These are phyloP conservation scores for Camelina sativa DNA, from an alignment of 345 rosid species.

Conservation along the genomic window DNA sequence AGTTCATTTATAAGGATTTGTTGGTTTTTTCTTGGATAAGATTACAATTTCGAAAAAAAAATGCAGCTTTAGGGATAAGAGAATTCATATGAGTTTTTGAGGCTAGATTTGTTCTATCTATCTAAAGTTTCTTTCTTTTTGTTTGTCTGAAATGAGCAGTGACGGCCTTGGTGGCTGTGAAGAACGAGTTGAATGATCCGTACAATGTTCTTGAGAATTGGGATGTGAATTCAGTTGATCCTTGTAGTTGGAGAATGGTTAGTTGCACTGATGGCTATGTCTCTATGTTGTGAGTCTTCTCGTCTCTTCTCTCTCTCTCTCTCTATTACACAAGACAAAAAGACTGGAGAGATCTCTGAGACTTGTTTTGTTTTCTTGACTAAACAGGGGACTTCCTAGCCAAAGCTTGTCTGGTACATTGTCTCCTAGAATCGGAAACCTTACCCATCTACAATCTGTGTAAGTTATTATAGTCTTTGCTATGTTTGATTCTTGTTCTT, in stretches of 20 bases:
- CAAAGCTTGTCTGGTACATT: conserved; percentile 94
- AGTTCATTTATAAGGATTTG: background rate
- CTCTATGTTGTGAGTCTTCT: conserved; percentile 74
- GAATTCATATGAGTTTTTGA: background rate
- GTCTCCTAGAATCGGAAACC: conserved; percentile 87
- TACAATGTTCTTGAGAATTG: conserved; percentile 92
- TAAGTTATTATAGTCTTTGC: conserved; percentile 48
- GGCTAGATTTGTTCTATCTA: conserved; percentile 17
- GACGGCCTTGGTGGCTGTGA: conserved; percentile 86
- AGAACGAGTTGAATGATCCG: conserved; percentile 78
- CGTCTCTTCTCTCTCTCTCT: conserved; percentile 7
- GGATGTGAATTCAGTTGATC: conserved; percentile 98
- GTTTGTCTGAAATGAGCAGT: conserved; percentile 62
- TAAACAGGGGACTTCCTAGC: conserved; percentile 88
- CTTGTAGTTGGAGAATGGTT: conserved; percentile 99
- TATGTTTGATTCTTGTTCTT: conserved; percentile 1
- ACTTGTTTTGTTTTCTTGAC: conserved; percentile 20
- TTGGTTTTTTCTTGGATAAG: conserved; percentile 2
- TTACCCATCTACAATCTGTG: conserved; percentile 84
- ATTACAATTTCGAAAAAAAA: conserved; percentile 7
- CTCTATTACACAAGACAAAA: background rate
- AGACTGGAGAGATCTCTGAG: conserved; percentile 11
- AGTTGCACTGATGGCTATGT: conserved; percentile 94
- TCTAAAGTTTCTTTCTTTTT: conserved; percentile 25
- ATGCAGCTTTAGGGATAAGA: background rate